Base-by-base conservation (phyloP, 257 asterid genomes). In the Nicotiana attenuata region DNA sequence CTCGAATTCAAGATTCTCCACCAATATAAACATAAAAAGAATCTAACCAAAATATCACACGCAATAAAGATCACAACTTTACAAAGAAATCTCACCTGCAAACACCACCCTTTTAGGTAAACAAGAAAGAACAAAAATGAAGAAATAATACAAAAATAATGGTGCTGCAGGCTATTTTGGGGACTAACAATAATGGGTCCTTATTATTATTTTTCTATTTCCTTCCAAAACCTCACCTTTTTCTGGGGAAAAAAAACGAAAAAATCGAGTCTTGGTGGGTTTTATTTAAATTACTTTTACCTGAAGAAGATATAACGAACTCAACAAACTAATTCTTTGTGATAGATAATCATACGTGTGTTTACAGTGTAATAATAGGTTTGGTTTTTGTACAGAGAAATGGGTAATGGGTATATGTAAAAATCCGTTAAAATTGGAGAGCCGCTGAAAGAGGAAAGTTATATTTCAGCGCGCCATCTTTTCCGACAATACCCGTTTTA, bases 381-480 rank as follows among this genome's bases (percentile, higher is more conserved):
- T 35, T 60, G 55, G 22, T 59, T 53, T 67, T 50, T 45, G 79
- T 29, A 53, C 19, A 77, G 68, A 81, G 75, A 82, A 52, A 65
- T 24, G 47, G 52, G 7, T 29, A 47, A 55, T 47, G 77, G 31
- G 83, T 41, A 53, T 52, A 15, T 41, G 56, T 69, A 45, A 57
- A 77, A 67, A 38, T 85, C 95, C 98, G 93, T 77, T 84, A 79
- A 88, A 86, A 82, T 89, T 85, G 98, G 98, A 83, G 87, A 87
- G 84, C 97, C 98, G 60, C 85, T 82, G 89, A 87, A 87, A 67
- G 77, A 75, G 76, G 41, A 60, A 45, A n/a, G 47, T 29, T 50
- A 8, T 66, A 66, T 79, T 63, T 79, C 73, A 24, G 71, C 80
- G 45, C 81, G 83, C 60, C 78, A 71, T 71, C 20, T 71, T 71